Evolutionary conservation across 768 basidiomycete genomes (phyloP), one percentile per base, ranked within the genome.

Genomic region (Amanita inopinata): DNA sequence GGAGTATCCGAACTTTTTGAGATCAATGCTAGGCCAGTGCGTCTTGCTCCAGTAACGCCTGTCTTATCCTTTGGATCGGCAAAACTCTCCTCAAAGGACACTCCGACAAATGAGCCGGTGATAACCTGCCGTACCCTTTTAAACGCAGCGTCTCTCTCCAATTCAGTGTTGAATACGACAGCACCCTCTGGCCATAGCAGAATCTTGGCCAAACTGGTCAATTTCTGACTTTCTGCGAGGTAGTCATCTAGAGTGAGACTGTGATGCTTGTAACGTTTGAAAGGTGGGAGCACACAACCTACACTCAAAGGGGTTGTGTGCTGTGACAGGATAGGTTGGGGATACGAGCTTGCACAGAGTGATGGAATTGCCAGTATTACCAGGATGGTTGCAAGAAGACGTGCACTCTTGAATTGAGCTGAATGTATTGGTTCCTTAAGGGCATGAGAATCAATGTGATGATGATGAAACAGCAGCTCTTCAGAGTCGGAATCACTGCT

Each of bases 121-220:
- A 66, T 52, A 1, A 42, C 47, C 2, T 55, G 5, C 15, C 61
- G 65, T 4, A 88, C 62, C 37, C 48, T 36, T 1, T 58, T 51
- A 43, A 90, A 70, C 0, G 70, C 76, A 3, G 58, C 60, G 8
- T 67, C 58, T 46, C 72, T 71, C 40, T 78, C 80, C 14, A 48
- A 50, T 9, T 58, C 57, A 24, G 67, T 71, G 24, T 66, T 62
- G 53, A 91, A 91, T 1, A 63, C 56, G 0, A 90, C 76, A 0
- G 86, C 85, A 4, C 79, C 78, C 58, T 90, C 87, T 0, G 88
- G 86, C 85, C 87, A 90, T 1, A 91, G 62, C 11, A 87, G 53
- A 11, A 91, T 54, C 31, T 71, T 69, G 0, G 82, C 78, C 3
- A 49, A 35, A 4, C 40, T 54, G 5, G 61, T 63, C 43, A 80